Evolutionary conservation across 2,329 filamentous ascomycete species (phyloP).

Genomic region (Phyllosticta citrichinensis): DNA sequence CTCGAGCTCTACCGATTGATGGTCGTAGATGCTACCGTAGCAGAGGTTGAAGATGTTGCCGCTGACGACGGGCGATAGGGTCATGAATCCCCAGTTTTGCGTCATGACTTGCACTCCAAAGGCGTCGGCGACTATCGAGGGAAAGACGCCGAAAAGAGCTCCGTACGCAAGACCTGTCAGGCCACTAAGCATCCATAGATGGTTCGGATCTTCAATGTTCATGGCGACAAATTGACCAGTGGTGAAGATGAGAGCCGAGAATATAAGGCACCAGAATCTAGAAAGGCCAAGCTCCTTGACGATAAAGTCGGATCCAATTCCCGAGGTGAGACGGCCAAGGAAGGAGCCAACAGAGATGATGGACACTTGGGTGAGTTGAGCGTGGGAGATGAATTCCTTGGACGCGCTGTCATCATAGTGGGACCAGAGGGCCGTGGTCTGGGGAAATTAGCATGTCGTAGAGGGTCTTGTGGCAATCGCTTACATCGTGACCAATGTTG

Average conservation of each 20-base stretch:
- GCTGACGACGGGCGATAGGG: slow-evolving; percentile 72
- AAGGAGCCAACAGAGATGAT: slow-evolving; percentile 88
- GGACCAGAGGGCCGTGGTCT: slow-evolving; percentile 73
- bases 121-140: slow-evolving; percentile 73
- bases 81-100: slow-evolving; percentile 97
- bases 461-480: not conserved
- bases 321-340: slow-evolving; percentile 57
- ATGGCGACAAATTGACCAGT: slow-evolving; percentile 69
- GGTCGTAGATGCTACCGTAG: slow-evolving; percentile 77
- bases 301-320: slow-evolving; percentile 83
- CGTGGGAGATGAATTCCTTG: slow-evolving; percentile 64
- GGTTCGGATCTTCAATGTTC: slow-evolving; percentile 63
- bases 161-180: slow-evolving; percentile 86
- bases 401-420: slow-evolving; percentile 66
- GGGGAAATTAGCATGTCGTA: not conserved
- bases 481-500: slow-evolving; percentile 64
- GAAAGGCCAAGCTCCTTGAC: slow-evolving; percentile 71
- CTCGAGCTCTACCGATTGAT: slow-evolving; percentile 58
- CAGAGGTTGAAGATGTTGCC: slow-evolving; percentile 90
- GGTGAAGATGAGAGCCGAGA: slow-evolving; percentile 68
- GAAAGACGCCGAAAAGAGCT: slow-evolving; percentile 87
- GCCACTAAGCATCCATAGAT: slow-evolving; percentile 67
- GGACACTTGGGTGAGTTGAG: slow-evolving; percentile 86
- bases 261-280: slow-evolving; percentile 82
- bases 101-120: slow-evolving; percentile 85